A percentile compares a stretch with the other conserved stretches of the same genome.
These are phyloP conservation scores for Podila minutissima DNA, from an alignment of 192 early-diverging fungal species.

Conservation along the genomic window DNA sequence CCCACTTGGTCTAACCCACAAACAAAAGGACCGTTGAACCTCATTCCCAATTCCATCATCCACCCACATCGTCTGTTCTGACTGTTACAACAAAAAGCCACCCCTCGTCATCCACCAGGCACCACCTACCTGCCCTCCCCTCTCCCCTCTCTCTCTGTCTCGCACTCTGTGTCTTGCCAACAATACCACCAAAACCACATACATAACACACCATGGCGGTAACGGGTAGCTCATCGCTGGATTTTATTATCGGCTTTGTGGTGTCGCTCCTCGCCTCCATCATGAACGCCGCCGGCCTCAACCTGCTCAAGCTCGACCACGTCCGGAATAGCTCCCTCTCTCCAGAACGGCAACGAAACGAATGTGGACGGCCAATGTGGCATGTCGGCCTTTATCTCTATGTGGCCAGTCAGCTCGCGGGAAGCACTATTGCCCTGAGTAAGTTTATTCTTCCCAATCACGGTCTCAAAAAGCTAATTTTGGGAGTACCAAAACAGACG, in stretches of 20 bases:
- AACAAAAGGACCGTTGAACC: no score
- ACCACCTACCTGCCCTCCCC: no score
- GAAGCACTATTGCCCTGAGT: constrained; percentile 69
- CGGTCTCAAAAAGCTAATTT: no score
- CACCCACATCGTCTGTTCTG: no score
- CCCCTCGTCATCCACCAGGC: no score
- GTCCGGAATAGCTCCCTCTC: constrained; percentile 55
- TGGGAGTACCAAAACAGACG: no score
- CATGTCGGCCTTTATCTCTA: constrained; percentile 67
- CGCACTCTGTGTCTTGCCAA: no score
- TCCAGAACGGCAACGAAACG: constrained; percentile 54
- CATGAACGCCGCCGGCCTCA: constrained; percentile 67
- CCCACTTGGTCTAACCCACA: no score
- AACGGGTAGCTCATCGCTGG: constrained; percentile 39
- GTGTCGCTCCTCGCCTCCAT: constrained; percentile 54
- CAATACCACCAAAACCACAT: no score
- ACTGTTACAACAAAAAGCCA: no score
- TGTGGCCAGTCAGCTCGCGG: constrained; percentile 60
- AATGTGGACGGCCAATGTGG: constrained; percentile 69
- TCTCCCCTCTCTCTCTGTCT: no score
- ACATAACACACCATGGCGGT: constrained; percentile 18
- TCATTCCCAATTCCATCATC: no score
- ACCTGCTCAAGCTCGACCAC: constrained; percentile 67
- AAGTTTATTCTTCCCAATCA: constrained; percentile 20
- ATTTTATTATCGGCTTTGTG: constrained; percentile 55